Evolutionary conservation across 1,139 yeast species (phyloP).

Genomic region (Scheffersomyces insectosa): DNA sequence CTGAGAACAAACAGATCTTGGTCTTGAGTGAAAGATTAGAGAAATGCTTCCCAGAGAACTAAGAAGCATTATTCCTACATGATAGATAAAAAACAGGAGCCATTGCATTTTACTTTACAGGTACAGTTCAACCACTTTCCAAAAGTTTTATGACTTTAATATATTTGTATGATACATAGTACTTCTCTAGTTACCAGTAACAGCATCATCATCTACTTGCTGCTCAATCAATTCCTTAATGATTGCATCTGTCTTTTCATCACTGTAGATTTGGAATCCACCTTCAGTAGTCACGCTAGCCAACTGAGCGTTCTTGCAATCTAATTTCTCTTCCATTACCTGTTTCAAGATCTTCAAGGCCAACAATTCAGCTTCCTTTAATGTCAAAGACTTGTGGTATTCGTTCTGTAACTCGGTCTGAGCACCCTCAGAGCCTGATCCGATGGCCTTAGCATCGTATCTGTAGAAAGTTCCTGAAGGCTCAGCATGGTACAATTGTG

Average conservation of each 20-base stretch:
- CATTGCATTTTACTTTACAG: too few species aligned
- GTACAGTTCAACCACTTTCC: too few species aligned
- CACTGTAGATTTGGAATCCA: slow-evolving; percentile 86
- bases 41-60: slow-evolving; percentile 31
- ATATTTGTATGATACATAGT: neutral
- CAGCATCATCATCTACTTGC: slow-evolving; percentile 43
- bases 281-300: slow-evolving; percentile 86
- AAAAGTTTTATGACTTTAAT: neutral
- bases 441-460: slow-evolving; percentile 98
- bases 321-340: slow-evolving; percentile 98
- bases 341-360: slow-evolving; percentile 90
- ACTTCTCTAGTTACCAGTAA: neutral
- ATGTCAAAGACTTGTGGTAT: slow-evolving; percentile 91
- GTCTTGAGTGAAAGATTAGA: slow-evolving; percentile 57
- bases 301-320: slow-evolving; percentile 92
- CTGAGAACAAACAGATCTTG: slow-evolving; percentile 60
- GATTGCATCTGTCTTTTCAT: slow-evolving; percentile 80
- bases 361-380: slow-evolving; percentile 89
- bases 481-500: slow-evolving; percentile 97
- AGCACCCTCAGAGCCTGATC: slow-evolving; percentile 98
- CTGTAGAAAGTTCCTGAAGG: slow-evolving; percentile 98
- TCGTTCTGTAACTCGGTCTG: slow-evolving; percentile 97
- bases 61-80: neutral
- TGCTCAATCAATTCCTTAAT: slow-evolving; percentile 76
- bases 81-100: too few species aligned